phyloP scores from a whole-genome alignment of 2,329 filamentous ascomycete genomes.

The Ceratocystis eucalypticola region DNA sequence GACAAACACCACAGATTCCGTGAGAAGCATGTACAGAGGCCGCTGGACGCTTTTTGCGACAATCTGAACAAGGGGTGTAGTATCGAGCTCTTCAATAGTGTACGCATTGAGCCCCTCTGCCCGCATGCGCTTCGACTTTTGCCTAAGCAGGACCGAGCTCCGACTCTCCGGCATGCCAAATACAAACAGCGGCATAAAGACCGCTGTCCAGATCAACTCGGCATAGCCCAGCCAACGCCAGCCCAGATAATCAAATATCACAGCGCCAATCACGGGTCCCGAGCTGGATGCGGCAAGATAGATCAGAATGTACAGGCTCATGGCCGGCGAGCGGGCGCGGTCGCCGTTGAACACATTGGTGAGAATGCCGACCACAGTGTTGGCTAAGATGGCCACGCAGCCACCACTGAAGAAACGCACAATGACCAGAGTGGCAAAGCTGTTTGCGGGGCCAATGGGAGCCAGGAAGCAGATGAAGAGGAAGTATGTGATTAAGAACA shows the following conservation, averaged over 20 bases:
- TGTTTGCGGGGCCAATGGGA: slow-evolving; percentile 12
- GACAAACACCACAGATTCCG: slow-evolving; percentile 36
- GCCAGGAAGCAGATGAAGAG: slow-evolving; percentile 21
- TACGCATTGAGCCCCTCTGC: slow-evolving; percentile 10
- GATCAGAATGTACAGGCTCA: slow-evolving; percentile 21
- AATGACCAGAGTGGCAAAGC: slow-evolving; percentile 19
- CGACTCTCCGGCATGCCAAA: slow-evolving; percentile 17
- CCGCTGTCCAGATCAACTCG: slow-evolving; percentile 31
- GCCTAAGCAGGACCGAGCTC: slow-evolving; percentile 6
- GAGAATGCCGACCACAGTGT: slow-evolving; percentile 23
- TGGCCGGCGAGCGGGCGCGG: slow-evolving; percentile 22
- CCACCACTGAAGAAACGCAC: slow-evolving; percentile 25
- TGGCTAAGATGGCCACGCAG: slow-evolving; percentile 23
- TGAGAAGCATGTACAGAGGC: slow-evolving; percentile 23
- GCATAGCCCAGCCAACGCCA: slow-evolving; percentile 29
- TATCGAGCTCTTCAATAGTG: slow-evolving; percentile 15
- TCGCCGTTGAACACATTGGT: slow-evolving; percentile 24
- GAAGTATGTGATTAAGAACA: slow-evolving; percentile 23
- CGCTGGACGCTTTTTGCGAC: slow-evolving; percentile 16
- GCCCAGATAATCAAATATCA: slow-evolving; percentile 23
- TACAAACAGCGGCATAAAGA: slow-evolving; percentile 28
- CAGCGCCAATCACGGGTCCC: slow-evolving; percentile 26
- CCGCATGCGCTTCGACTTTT: slow-evolving; percentile 15
- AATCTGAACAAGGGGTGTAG: slow-evolving; percentile 10
- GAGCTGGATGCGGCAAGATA: slow-evolving; percentile 22